A percentile compares a stretch with the other conserved stretches of the same genome.
Conservation (phyloP, 2,329 filamentous ascomycete genomes). For the Chaetomium globosum region DNA sequence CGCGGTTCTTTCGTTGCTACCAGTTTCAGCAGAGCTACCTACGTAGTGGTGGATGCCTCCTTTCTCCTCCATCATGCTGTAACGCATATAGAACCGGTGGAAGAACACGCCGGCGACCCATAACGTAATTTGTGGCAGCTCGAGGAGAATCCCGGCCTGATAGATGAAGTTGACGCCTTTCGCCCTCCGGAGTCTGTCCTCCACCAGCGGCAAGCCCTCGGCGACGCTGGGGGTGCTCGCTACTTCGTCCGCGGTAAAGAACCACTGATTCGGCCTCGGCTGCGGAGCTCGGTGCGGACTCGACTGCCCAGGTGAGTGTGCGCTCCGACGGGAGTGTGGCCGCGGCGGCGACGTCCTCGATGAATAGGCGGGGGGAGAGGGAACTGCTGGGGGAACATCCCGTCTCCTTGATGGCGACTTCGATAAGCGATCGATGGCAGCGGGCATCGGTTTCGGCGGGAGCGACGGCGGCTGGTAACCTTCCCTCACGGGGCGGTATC, state of each 20-base stretch:
- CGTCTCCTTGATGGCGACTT: slow-evolving; percentile 56
- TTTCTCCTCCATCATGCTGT: slow-evolving; percentile 74
- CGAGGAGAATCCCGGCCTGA: slow-evolving; percentile 88
- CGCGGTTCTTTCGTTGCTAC: not conserved
- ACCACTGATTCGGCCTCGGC: slow-evolving; percentile 69
- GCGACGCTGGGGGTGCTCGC: slow-evolving; percentile 79
- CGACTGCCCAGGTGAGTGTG: slow-evolving; percentile 49
- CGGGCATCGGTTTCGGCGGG: slow-evolving; percentile 44
- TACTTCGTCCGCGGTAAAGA: slow-evolving; percentile 83
- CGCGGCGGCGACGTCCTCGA: slow-evolving; percentile 59
- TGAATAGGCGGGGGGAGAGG: slow-evolving; percentile 61
- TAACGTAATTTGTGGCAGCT: slow-evolving; percentile 87
- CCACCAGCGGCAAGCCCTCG: slow-evolving; percentile 74
- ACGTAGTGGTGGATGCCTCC: slow-evolving; percentile 88
- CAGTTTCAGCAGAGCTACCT: slow-evolving; percentile 42
- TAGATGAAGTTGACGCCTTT: slow-evolving; percentile 98
- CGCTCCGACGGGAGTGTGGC: slow-evolving; percentile 48
- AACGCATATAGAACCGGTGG: slow-evolving; percentile 93
- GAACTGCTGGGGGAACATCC: slow-evolving; percentile 63
- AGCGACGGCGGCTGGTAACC: slow-evolving; percentile 55
- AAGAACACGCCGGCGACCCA: slow-evolving; percentile 93
- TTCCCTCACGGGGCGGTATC: slow-evolving; percentile 23
- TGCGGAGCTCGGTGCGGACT: slow-evolving; percentile 45
- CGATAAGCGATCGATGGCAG: slow-evolving; percentile 47
- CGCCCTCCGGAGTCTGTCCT: slow-evolving; percentile 78